phyloP scores from a whole-genome alignment of 1,284 basidiomycete genomes.

The Heliocybe sulcata region DNA sequence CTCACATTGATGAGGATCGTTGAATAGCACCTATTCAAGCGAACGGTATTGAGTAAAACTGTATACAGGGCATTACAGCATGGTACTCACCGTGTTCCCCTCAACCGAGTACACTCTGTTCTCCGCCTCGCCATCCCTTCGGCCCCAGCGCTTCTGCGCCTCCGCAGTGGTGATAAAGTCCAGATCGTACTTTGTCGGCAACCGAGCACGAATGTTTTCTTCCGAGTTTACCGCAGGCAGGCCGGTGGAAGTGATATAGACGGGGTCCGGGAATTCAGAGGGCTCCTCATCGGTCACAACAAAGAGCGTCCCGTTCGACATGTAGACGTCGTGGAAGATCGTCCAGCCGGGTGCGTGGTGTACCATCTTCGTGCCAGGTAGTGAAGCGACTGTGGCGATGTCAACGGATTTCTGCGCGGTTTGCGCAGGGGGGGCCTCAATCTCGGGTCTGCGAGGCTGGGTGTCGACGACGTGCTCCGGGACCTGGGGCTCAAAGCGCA shows the following conservation, averaged over 20 bases:
- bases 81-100: conserved; percentile 53
- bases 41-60: neutral
- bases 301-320: conserved; percentile 70
- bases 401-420: conserved; percentile 5
- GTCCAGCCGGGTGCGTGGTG: conserved; percentile 79
- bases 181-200: conserved; percentile 60
- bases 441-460: neutral
- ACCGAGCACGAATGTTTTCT: conserved; percentile 56
- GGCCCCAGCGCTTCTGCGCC: conserved; percentile 58
- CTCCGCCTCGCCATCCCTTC: conserved; percentile 24
- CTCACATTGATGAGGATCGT: conserved; percentile 57
- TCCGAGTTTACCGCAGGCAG: conserved; percentile 49
- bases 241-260: conserved; percentile 65
- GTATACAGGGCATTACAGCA: neutral
- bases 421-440: no score
- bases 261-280: conserved; percentile 50
- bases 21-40: conserved; percentile 42
- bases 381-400: conserved; percentile 7
- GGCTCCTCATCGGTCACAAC: conserved; percentile 34
- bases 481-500: conserved; percentile 6
- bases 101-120: conserved; percentile 57
- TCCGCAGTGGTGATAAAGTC: conserved; percentile 50
- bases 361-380: conserved; percentile 46
- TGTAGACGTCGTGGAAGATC: conserved; percentile 70
- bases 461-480: conserved; percentile 11